Conservation (phyloP, 1,284 basidiomycete genomes). For the Cutaneotrichosporon mucoides region DNA sequence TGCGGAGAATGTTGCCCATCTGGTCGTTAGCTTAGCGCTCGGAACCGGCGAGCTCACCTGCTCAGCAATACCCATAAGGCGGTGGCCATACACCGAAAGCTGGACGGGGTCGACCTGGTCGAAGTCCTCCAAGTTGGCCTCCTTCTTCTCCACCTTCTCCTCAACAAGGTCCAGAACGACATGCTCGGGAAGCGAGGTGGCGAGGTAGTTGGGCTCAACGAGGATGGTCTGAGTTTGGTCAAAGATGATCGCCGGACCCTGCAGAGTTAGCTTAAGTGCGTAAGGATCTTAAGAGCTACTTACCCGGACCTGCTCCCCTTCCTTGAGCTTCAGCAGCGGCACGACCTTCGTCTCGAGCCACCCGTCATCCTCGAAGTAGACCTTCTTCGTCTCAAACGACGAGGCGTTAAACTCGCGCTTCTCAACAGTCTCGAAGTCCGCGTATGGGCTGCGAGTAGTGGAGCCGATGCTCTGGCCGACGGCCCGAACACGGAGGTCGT, state of each 20-base stretch:
- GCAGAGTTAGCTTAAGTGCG: neutral
- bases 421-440: constrained; percentile 22
- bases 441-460: constrained; percentile 25
- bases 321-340: constrained; percentile 26
- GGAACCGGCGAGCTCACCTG: constrained; percentile 40
- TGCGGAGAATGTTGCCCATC: constrained; percentile 53
- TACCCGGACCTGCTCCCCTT: constrained; percentile 33
- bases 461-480: constrained; percentile 31
- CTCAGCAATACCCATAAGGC: constrained; percentile 53
- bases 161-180: constrained; percentile 34
- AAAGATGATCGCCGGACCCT: constrained; percentile 39
- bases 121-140: constrained; percentile 18
- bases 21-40: neutral
- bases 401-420: constrained; percentile 11
- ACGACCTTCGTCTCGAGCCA: constrained; percentile 27
- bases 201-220: constrained; percentile 25
- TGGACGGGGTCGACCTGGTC: constrained; percentile 52
- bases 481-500: constrained; percentile 36
- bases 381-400: constrained; percentile 21
- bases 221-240: constrained; percentile 43
- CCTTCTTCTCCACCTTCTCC: constrained; percentile 17
- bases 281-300: neutral
- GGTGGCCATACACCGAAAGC: constrained; percentile 54
- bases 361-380: constrained; percentile 37
- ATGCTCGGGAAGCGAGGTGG: constrained; percentile 32